Percentiles rank a stretch among this genome's conserved stretches.
Evolutionary conservation across 495 filamentous ascomycete species (phyloP).

Genomic region (Penicillium coprophilum): DNA sequence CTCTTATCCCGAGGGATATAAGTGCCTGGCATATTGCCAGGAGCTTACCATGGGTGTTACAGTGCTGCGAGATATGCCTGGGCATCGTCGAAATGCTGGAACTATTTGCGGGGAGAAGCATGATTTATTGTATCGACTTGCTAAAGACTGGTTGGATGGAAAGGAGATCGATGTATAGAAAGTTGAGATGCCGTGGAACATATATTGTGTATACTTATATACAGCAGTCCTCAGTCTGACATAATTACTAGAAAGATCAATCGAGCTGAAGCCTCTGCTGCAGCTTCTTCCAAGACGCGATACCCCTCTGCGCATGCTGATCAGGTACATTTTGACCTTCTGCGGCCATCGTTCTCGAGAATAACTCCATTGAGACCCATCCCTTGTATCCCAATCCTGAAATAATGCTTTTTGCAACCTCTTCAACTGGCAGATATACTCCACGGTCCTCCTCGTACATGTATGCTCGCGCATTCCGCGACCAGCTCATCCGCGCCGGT

Average conservation of each 20-base stretch:
- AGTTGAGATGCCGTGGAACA: too few species aligned
- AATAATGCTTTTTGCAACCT: constrained; percentile 50
- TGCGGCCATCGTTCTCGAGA: constrained; percentile 58
- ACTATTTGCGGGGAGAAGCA: constrained; percentile 44
- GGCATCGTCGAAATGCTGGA: constrained; percentile 44
- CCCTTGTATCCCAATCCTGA: constrained; percentile 61
- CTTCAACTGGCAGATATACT: constrained; percentile 59
- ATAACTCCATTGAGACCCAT: constrained; percentile 70
- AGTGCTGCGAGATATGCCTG: constrained; percentile 47
- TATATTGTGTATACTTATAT: too few species aligned
- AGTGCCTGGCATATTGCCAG: constrained; percentile 55
- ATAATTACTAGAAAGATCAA: background rate
- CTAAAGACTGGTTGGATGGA: constrained; percentile 51
- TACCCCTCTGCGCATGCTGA: constrained; percentile 60
- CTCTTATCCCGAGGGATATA: constrained; percentile 56
- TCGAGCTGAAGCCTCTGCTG: constrained; percentile 10
- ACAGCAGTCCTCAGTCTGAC: too few species aligned
- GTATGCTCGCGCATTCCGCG: constrained; percentile 69
- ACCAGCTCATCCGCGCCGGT: constrained; percentile 71
- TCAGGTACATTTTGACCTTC: constrained; percentile 50
- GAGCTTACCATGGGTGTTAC: constrained; percentile 45
- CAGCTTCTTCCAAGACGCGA: constrained; percentile 53
- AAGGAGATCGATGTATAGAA: constrained; percentile 38
- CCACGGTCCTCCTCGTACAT: constrained; percentile 63
- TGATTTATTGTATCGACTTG: constrained; percentile 45